Evolutionary conservation across 1,284 basidiomycete species (phyloP).

Genomic region (Afroboletus lepidellus): DNA sequence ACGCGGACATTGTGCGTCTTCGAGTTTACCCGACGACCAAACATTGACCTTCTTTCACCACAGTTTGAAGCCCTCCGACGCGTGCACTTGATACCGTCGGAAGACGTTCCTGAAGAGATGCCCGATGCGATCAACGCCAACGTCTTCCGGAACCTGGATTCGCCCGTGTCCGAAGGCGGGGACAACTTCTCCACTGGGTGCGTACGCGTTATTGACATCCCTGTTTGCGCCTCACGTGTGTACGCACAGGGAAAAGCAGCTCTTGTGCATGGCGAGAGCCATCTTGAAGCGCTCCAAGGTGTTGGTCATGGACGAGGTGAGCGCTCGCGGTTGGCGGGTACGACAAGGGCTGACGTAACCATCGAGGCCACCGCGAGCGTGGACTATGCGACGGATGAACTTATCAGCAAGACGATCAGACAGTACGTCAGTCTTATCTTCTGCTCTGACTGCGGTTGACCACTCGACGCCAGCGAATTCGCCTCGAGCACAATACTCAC

Average conservation of each 20-base stretch:
- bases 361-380: constrained; percentile 41
- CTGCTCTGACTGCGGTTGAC: neutral
- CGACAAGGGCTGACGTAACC: neutral
- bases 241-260: constrained; percentile 50
- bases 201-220: constrained; percentile 12
- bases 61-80: constrained; percentile 86
- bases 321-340: constrained; percentile 1
- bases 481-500: constrained; percentile 65
- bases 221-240: constrained; percentile 2
- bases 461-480: constrained; percentile 51
- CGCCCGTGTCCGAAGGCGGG: constrained; percentile 83
- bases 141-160: constrained; percentile 85
- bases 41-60: constrained; percentile 5
- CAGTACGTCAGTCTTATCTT: constrained; percentile 40
- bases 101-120: constrained; percentile 44
- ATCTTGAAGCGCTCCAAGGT: constrained; percentile 57
- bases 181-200: constrained; percentile 92
- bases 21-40: neutral
- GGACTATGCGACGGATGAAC: constrained; percentile 64
- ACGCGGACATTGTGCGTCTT: constrained; percentile 76
- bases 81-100: constrained; percentile 79
- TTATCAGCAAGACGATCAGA: constrained; percentile 57
- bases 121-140: constrained; percentile 67
- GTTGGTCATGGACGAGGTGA: constrained; percentile 58
- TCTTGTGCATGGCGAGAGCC: constrained; percentile 66